phyloP scores from a whole-genome alignment of 2,329 filamentous ascomycete species.

The Exophiala calicioides region DNA sequence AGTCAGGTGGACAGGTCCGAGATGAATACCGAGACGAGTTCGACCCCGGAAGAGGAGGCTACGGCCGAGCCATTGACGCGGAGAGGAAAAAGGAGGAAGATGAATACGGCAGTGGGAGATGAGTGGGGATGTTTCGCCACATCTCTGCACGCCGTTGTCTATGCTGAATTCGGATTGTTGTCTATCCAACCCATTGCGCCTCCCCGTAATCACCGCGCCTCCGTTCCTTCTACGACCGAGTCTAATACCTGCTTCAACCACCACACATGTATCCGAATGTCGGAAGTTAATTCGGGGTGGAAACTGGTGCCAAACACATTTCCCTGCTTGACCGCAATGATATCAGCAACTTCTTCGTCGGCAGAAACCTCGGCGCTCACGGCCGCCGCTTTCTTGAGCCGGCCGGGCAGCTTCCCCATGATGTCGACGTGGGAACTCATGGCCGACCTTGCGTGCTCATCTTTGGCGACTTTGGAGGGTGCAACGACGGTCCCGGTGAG shows the following conservation, averaged over 20 bases:
- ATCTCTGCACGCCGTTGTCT: neutral
- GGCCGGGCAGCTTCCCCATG: conserved; percentile 58
- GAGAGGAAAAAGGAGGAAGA: conserved; percentile 61
- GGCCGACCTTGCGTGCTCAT: conserved; percentile 46
- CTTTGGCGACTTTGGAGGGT: conserved; percentile 53
- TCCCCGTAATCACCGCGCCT: conserved; percentile 3
- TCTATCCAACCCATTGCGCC: conserved; percentile 2
- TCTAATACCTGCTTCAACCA: conserved; percentile 74
- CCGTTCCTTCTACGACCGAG: conserved; percentile 34
- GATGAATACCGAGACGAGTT: conserved; percentile 98
- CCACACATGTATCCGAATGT: conserved; percentile 88
- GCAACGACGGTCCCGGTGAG: conserved; percentile 58
- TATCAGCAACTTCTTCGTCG: conserved; percentile 60
- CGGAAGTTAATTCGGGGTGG: conserved; percentile 87
- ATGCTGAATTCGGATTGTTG: neutral
- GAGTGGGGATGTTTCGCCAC: neutral
- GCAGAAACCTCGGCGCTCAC: conserved; percentile 42
- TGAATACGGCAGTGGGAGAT: conserved; percentile 56
- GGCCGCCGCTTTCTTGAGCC: conserved; percentile 51
- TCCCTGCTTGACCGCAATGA: conserved; percentile 84
- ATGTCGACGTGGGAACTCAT: conserved; percentile 57
- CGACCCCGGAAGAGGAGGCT: conserved; percentile 88
- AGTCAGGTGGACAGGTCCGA: conserved; percentile 92
- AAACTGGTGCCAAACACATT: conserved; percentile 96
- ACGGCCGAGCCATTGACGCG: conserved; percentile 74